Percentiles rank a stretch among this genome's conserved stretches.
These are phyloP conservation scores for Zangia roseola DNA, from an alignment of 768 basidiomycete genomes.

Conservation along the genomic window DNA sequence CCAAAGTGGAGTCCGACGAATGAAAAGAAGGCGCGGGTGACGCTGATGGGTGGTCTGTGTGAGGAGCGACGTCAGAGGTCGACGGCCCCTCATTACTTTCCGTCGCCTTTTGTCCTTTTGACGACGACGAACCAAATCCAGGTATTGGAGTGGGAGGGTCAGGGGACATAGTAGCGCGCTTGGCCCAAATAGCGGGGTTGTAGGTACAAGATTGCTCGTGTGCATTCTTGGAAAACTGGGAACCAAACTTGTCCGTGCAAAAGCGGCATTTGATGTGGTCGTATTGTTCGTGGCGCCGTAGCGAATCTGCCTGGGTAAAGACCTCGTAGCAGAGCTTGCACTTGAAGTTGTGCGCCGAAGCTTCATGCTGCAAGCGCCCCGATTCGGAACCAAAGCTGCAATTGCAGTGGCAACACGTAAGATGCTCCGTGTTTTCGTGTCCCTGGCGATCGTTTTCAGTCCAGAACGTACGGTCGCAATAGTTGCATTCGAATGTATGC, in stretches of 20 bases:
- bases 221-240: not conserved
- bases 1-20: slow-evolving; percentile 5
- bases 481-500: slow-evolving; percentile 9
- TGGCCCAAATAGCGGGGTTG: slow-evolving; percentile 3
- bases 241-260: not conserved
- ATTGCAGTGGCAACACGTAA: not conserved
- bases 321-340: not conserved
- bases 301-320: not conserved
- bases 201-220: slow-evolving; percentile 7
- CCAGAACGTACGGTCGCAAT: slow-evolving; percentile 1
- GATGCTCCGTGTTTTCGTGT: not conserved
- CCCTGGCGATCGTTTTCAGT: not conserved
- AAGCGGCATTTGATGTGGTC: slow-evolving; percentile 4
- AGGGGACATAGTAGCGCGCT: not conserved
- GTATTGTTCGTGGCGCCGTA: not conserved
- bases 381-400: not conserved
- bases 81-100: not conserved
- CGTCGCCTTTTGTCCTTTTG: not conserved
- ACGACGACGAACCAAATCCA: not conserved
- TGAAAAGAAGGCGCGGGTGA: not conserved
- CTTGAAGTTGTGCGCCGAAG: not conserved
- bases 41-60: not conserved
- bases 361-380: not conserved
- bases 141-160: not conserved
- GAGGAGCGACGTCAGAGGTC: not conserved